A percentile compares a stretch with the other conserved stretches of the same genome.
These are phyloP conservation scores for Chytriomyces confervae DNA, from an alignment of 192 early-diverging fungal species.

Conservation along the genomic window DNA sequence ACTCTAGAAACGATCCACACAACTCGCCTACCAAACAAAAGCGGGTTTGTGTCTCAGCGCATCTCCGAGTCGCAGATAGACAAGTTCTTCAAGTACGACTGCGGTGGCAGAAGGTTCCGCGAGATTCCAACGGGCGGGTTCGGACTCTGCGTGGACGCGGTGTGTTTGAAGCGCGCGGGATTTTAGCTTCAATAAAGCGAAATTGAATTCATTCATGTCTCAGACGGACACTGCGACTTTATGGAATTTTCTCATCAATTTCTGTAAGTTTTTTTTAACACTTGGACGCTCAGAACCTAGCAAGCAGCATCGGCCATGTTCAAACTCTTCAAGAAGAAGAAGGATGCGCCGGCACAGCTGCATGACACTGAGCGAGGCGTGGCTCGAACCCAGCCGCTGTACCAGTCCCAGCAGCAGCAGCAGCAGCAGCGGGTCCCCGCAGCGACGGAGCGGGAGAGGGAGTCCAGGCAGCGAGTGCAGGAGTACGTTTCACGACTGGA, in stretches of 20 bases:
- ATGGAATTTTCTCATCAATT: no score
- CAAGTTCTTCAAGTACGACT: slow-evolving; percentile 60
- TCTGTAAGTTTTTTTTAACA: background rate
- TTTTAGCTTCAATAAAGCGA: background rate
- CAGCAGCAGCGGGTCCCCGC: background rate
- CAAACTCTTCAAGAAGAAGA: background rate
- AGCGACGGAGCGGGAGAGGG: background rate
- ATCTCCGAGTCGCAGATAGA: slow-evolving; percentile 33
- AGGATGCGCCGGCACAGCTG: background rate
- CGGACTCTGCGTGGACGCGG: slow-evolving; percentile 52
- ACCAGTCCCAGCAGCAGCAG: background rate
- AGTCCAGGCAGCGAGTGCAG: background rate
- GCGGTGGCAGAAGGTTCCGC: slow-evolving; percentile 51
- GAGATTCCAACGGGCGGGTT: slow-evolving; percentile 48
- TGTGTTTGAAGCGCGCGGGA: slow-evolving; percentile 9
- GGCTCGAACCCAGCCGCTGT: background rate
- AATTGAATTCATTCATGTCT: background rate
- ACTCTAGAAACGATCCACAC: slow-evolving; percentile 40
- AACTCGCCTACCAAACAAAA: slow-evolving; percentile 31
- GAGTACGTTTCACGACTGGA: background rate
- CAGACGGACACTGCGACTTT: no score
- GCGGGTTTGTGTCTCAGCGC: slow-evolving; percentile 36
- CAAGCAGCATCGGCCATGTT: background rate
- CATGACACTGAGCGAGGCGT: background rate
- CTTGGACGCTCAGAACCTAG: background rate